Percentiles rank a stretch among this genome's conserved stretches.
Conservation (phyloP, 495 filamentous ascomycete species). For the Saxophila tyrrhenica region DNA sequence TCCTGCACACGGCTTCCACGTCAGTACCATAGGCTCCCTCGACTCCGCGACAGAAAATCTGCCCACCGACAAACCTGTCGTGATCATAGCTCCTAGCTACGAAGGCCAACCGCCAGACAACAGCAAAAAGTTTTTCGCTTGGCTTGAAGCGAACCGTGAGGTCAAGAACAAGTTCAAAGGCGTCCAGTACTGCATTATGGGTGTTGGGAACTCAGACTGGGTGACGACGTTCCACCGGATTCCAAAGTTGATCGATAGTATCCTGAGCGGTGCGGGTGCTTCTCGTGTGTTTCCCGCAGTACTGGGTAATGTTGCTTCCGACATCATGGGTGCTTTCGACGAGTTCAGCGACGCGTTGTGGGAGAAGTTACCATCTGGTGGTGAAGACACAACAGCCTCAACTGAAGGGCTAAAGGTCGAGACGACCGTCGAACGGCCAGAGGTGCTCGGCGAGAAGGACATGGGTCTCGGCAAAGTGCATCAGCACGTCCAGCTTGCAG, state of each 20-base stretch:
- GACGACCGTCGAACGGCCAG: neutral
- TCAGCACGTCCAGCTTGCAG: slow-evolving; percentile 18
- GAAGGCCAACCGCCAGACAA: slow-evolving; percentile 70
- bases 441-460: neutral
- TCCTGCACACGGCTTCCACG: slow-evolving; percentile 45
- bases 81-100: slow-evolving; percentile 62
- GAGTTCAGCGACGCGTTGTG: neutral
- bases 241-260: slow-evolving; percentile 49
- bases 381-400: neutral
- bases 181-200: slow-evolving; percentile 52
- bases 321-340: neutral
- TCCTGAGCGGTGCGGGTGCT: slow-evolving; percentile 23
- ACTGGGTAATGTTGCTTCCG: slow-evolving; percentile 29
- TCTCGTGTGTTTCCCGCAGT: slow-evolving; percentile 40
- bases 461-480: slow-evolving; percentile 38
- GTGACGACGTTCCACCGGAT: slow-evolving; percentile 58
- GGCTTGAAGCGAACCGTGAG: slow-evolving; percentile 43
- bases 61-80: slow-evolving; percentile 48
- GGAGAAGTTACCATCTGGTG: neutral
- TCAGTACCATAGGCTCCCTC: no score
- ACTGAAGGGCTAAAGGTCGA: neutral
- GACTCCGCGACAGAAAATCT: slow-evolving; percentile 51
- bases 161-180: slow-evolving; percentile 38
- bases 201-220: slow-evolving; percentile 56
- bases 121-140: slow-evolving; percentile 54